Evolutionary conservation across 352 stramenopile genomes (phyloP), one percentile per base, ranked within the genome.

Genomic region (Pythium guiyangense): DNA sequence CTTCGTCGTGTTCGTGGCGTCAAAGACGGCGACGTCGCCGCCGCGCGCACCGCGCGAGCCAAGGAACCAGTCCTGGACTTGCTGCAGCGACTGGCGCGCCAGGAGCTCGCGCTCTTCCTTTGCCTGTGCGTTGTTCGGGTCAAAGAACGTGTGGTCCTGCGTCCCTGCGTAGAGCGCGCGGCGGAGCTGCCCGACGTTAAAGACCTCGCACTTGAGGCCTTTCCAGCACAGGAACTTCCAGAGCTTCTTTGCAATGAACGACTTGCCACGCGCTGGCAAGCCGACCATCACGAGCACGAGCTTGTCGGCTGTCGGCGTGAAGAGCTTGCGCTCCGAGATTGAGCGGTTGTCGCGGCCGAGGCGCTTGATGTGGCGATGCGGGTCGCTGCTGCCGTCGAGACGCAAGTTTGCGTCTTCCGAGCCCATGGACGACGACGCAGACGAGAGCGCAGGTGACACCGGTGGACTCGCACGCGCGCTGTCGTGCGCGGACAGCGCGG

Each of bases 251-350:
- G 92, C 90, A 64, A 98, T 98, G 67, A 97, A 97, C 52, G 94
- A 98, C 68, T 98, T 98, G 49, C 95, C 95, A 11, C 92, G 94
- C 1, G 89, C 96, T 0, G 96, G 96, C 9, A 98, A 66, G 0
- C 96, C 96, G 26, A 98, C 94, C 90, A 98, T 98, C 22, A 98
- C 86, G 31, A 98, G 82, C 52, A 98, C 90, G 15, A 98, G 75
- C 59, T 98, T 98, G 68, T 98, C 93, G 4, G 86, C 88, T 29
- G 75, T 90, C 15, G 77, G 80, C 17, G 83, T 93, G 66, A 79
- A 93, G 27, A 82, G 66, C 63, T 88, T 84, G 49, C 83, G 80
- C 65, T 93, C 83, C 39, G 73, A 86, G 39, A 89, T 64, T 65
- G 73, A 63, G 39, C 69, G 69, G 42, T 61, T 67, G 15, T 67